Base-by-base conservation (phyloP, 192 early-diverging fungal genomes). In the Linnemannia hyalina region DNA sequence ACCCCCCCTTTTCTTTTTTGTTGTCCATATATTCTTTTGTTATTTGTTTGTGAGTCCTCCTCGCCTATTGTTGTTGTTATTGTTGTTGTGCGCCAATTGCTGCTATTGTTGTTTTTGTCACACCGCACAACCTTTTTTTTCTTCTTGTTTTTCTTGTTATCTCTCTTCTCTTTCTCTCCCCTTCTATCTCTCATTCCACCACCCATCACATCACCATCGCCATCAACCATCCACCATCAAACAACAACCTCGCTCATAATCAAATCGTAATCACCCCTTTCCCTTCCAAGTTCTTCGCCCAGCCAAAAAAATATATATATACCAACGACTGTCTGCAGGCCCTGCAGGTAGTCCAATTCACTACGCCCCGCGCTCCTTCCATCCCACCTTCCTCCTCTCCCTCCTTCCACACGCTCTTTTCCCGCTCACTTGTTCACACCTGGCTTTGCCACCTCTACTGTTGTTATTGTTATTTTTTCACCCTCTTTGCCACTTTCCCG, bases 381-480 rank as follows among this genome's bases (percentile, higher is more conserved):
- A 9, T 65, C 49, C 11, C n/a, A 16, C 55, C 60, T 32, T 32
- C 29, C 60, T 46, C 9, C 60, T 46, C 9, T 65, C 26, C 60
- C 60, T 65, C 26, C 29, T 52, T 52, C 3, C 49, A 52, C 5
- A 65, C 60, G 13, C 29, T 13, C 60, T 32, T 26, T 26, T 6
- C 11, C 10, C 60, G 29, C 60, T 32, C 60, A 15, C 60, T 11
- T 65, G 60, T 65, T 29, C 60, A 32, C 60, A 65, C n/a, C 32
- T 65, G 60, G 29, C 60, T 65, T 65, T 65, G 60, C 60, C 60
- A 32, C 60, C 60, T 32, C 60, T 65, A 15, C 60, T 70, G n/a
- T 15, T 41, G n/a, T 46, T 32, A 15, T 70, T 29, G 1, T 70
- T 70, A 40, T 70, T 36, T 44, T 20, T 74, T 52, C 16, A 52